Percentiles rank a stretch among this genome's conserved stretches.
phyloP scores from a whole-genome alignment of 2,329 filamentous ascomycete species.

The Sclerotinia trifoliorum region DNA sequence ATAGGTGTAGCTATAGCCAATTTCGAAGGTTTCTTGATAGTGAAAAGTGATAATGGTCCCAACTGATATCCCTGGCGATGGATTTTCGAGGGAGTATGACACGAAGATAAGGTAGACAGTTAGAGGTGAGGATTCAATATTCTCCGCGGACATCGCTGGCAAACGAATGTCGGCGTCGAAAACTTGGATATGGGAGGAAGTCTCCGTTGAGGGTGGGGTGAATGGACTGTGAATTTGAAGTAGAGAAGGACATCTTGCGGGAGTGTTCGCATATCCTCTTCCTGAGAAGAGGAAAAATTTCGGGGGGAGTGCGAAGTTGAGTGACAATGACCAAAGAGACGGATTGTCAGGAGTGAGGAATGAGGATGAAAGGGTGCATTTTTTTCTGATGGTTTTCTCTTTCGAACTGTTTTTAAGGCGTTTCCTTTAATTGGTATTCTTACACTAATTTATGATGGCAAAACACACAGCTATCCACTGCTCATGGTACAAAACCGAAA shows the following conservation, averaged over 20 bases:
- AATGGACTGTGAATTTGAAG: background rate
- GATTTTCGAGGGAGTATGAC: no score
- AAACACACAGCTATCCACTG: background rate
- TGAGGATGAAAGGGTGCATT: background rate
- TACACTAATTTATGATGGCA: background rate
- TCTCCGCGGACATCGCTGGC: background rate
- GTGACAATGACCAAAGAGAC: background rate
- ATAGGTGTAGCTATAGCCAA: background rate
- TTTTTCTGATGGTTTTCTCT: conserved; percentile 2
- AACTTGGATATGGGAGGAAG: background rate
- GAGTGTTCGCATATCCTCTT: background rate
- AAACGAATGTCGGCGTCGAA: background rate
- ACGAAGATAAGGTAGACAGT: background rate
- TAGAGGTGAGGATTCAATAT: background rate
- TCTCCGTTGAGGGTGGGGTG: no score
- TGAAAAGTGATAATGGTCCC: background rate
- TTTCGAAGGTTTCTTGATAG: no score
- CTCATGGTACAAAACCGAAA: background rate
- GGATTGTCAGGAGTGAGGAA: background rate
- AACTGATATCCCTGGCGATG: no score
- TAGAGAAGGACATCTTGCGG: background rate
- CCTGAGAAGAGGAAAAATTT: no score
- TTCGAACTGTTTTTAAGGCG: background rate
- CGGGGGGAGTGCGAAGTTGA: background rate
- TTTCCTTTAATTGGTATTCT: background rate